Conservation (phyloP, 257 asterid species). For the Coffea canephora region DNA sequence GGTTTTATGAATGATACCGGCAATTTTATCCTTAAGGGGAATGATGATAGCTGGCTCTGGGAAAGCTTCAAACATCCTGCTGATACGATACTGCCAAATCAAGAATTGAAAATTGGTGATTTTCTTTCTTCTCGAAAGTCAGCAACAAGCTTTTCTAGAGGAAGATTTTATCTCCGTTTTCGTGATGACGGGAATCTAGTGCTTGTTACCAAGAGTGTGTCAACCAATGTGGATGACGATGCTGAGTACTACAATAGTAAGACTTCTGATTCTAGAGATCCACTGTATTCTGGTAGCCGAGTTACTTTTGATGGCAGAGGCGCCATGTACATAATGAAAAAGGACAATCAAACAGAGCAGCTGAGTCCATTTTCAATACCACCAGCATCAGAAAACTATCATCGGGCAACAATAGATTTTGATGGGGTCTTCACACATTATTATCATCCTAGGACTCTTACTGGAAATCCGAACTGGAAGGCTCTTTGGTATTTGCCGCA, state of each 20-base stretch:
- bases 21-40: no score
- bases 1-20: no score
- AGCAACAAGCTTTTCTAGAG: constrained; percentile 34
- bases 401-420: no score
- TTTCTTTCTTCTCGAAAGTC: constrained; percentile 12
- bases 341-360: not conserved
- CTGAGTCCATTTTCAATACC: not conserved
- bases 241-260: constrained; percentile 37
- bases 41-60: no score
- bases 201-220: constrained; percentile 28
- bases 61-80: no score
- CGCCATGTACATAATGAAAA: constrained; percentile 25
- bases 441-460: no score
- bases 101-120: not conserved
- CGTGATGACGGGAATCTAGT: no score
- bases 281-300: constrained; percentile 16
- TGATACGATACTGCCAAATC: not conserved
- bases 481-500: constrained; percentile 26
- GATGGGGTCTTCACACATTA: no score
- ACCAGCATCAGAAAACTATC: no score
- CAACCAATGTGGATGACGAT: constrained; percentile 11
- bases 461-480: constrained; percentile 30
- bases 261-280: constrained; percentile 18
- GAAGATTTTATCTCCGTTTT: constrained; percentile 47
- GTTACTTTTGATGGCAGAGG: constrained; percentile 13